A percentile compares a stretch with the other conserved stretches of the same genome.
phyloP scores from a whole-genome alignment of 148 eudicot species.

The Diospyros lotus region DNA sequence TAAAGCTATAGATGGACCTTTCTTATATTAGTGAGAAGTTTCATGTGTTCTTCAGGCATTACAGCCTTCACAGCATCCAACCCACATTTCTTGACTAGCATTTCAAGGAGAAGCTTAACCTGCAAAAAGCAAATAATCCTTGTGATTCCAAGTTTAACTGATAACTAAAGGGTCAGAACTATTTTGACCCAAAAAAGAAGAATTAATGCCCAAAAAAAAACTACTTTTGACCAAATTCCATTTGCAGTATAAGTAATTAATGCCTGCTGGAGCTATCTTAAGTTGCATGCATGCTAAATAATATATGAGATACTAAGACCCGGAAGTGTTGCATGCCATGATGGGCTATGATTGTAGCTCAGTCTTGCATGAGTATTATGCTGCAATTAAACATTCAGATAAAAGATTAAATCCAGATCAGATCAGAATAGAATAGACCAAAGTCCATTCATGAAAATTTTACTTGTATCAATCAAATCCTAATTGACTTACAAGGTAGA shows the following conservation, averaged over 20 bases:
- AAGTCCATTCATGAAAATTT: too few species aligned
- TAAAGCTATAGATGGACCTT: conserved; percentile 44
- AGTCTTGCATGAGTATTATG: neutral
- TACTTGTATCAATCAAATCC: too few species aligned
- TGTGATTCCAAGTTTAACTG: conserved; percentile 1
- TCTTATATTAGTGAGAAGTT: conserved; percentile 90
- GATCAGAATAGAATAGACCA: neutral
- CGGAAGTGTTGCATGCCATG: neutral
- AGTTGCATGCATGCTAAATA: neutral
- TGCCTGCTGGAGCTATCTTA: neutral
- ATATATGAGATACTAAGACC: neutral
- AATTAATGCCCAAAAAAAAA: too few species aligned
- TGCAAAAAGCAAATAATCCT: conserved; percentile 19
- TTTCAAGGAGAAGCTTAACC: conserved; percentile 83
- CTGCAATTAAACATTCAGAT: neutral
- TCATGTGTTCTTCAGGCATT: conserved; percentile 96
- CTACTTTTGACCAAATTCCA: neutral
- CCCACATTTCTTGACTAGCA: conserved; percentile 97
- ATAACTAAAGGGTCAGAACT: neutral
- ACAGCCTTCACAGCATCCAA: conserved; percentile 89
- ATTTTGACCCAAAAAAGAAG: neutral
- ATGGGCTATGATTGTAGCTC: neutral
- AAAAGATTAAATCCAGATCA: neutral
- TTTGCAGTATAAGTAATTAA: neutral
- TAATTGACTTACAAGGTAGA: neutral